Evolutionary conservation across 192 early-diverging fungal genomes (phyloP).

Genomic region (Podila epicladia): DNA sequence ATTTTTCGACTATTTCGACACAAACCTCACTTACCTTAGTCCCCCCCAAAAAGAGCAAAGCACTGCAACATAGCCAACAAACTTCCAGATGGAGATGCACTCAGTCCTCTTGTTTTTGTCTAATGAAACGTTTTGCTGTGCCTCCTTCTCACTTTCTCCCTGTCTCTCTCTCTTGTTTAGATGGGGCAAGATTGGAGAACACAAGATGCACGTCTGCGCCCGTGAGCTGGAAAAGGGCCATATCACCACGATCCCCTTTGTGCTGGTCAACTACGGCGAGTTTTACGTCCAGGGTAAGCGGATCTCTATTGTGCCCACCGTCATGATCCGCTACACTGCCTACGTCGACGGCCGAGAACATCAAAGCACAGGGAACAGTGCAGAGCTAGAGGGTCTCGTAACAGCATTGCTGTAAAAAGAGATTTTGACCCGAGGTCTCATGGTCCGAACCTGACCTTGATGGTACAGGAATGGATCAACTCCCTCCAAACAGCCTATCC

Average conservation of each 20-base stretch:
- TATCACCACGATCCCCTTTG: neutral
- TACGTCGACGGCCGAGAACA: slow-evolving; percentile 3
- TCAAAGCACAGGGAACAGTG: neutral
- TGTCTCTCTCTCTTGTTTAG: neutral
- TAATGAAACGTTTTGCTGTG: no score
- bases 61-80: no score
- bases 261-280: slow-evolving; percentile 3
- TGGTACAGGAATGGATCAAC: neutral
- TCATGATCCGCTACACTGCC: slow-evolving; percentile 1
- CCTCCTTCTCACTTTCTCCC: slow-evolving; percentile 1
- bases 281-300: slow-evolving; percentile 1
- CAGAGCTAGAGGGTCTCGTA: neutral
- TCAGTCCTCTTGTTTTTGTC: no score
- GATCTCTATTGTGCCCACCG: slow-evolving; percentile 2
- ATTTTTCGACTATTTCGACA: no score
- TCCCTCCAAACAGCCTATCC: neutral
- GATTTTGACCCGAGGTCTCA: no score
- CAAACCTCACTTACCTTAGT: no score
- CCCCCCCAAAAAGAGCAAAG: no score
- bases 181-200: slow-evolving; percentile 11
- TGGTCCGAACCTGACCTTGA: neutral
- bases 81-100: no score
- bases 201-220: slow-evolving; percentile 5
- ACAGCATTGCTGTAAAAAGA: neutral
- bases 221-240: slow-evolving; percentile 1